phyloP scores from a whole-genome alignment of 495 filamentous ascomycete species.

The Neurospora intermedia region DNA sequence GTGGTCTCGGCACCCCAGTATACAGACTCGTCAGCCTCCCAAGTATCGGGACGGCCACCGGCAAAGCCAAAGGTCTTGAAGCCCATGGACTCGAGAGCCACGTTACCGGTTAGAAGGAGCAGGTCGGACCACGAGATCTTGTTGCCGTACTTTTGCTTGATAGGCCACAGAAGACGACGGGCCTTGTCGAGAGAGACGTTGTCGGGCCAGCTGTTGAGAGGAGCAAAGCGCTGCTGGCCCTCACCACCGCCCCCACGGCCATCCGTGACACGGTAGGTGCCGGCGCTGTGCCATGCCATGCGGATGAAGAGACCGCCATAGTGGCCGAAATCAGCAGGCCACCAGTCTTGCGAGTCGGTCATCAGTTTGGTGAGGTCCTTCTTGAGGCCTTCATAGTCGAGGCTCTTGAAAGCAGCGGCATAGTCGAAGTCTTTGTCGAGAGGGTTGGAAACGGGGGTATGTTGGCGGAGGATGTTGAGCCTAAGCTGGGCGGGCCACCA shows the following conservation, averaged over 20 bases:
- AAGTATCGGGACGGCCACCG: slow-evolving; percentile 56
- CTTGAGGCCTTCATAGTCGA: slow-evolving; percentile 63
- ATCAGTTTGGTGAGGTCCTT: slow-evolving; percentile 54
- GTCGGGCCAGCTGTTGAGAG: slow-evolving; percentile 72
- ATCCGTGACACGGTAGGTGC: slow-evolving; percentile 62
- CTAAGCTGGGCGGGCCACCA: slow-evolving; percentile 60
- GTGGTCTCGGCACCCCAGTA: slow-evolving; percentile 67
- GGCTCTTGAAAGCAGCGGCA: slow-evolving; percentile 53
- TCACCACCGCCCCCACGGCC: slow-evolving; percentile 61
- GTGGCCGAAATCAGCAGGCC: slow-evolving; percentile 69
- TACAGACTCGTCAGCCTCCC: slow-evolving; percentile 59
- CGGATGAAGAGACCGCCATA: slow-evolving; percentile 68
- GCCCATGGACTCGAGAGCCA: slow-evolving; percentile 65
- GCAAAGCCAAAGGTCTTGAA: slow-evolving; percentile 63
- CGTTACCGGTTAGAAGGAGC: slow-evolving; percentile 58
- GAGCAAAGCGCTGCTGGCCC: slow-evolving; percentile 65
- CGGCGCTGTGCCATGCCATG: slow-evolving; percentile 68
- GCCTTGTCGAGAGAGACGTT: slow-evolving; percentile 69
- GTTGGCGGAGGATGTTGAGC: slow-evolving; percentile 62
- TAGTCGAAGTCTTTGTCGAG: slow-evolving; percentile 54
- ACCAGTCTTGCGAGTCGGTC: slow-evolving; percentile 68
- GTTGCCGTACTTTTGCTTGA: slow-evolving; percentile 73
- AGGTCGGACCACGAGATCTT: slow-evolving; percentile 72
- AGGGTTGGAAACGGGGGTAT: slow-evolving; percentile 50
- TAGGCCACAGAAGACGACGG: slow-evolving; percentile 64